A percentile compares a stretch with the other conserved stretches of the same genome.
These are phyloP conservation scores for Syncephalis fuscata DNA, from an alignment of 371 early-diverging fungal species.

Conservation along the genomic window DNA sequence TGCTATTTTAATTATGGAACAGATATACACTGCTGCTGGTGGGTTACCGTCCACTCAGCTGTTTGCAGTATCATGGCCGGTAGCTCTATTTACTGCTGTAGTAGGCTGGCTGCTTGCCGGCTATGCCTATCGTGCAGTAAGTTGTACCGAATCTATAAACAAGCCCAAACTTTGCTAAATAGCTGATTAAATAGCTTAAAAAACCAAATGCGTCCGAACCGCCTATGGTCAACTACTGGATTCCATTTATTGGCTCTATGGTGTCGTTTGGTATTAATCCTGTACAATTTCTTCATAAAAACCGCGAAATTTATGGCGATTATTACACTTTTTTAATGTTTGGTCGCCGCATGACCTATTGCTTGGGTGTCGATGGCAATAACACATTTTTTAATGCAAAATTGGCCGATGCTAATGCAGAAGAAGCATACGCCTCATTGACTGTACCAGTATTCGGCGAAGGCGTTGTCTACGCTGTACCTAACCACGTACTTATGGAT, in stretches of 20 bases:
- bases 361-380: constrained; percentile 85
- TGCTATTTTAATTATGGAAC: too few relatives aligned
- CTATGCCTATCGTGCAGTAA: too few relatives aligned
- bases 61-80: too few relatives aligned
- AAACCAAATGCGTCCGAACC: constrained; percentile 47
- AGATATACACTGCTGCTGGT: too few relatives aligned
- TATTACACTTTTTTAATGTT: constrained; percentile 86
- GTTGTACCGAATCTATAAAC: too few relatives aligned
- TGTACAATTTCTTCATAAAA: constrained; percentile 60
- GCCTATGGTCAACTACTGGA: constrained; percentile 67
- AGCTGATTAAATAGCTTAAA: constrained; percentile 14
- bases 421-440: constrained; percentile 84
- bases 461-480: constrained; percentile 93
- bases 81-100: too few relatives aligned
- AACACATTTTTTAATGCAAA: constrained; percentile 91
- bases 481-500: constrained; percentile 86
- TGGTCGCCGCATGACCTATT: constrained; percentile 78
- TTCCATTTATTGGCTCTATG: constrained; percentile 86
- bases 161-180: too few relatives aligned
- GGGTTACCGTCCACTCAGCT: too few relatives aligned
- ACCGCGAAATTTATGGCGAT: constrained; percentile 63
- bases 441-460: constrained; percentile 92
- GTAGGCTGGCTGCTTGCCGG: too few relatives aligned
- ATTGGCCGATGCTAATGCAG: constrained; percentile 74
- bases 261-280: constrained; percentile 81